phyloP scores from a whole-genome alignment of 441 rosid genomes.

The Hura crepitans region DNA sequence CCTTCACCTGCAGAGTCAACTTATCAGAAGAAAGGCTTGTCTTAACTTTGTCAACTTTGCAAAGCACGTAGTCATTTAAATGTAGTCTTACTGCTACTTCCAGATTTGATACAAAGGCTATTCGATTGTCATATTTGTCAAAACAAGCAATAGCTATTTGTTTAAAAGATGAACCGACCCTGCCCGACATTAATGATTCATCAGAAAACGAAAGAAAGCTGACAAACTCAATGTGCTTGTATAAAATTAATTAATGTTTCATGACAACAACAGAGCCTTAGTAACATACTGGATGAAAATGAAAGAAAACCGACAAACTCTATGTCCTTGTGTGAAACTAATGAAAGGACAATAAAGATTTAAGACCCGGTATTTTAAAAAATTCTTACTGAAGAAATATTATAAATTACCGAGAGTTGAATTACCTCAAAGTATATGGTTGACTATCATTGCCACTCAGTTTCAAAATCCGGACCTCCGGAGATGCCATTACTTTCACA shows the following conservation, averaged over 20 bases:
- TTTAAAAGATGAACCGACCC: constrained; percentile 54
- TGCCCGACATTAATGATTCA: constrained; percentile 24
- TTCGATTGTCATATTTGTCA: constrained; percentile 49
- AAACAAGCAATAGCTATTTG: constrained; percentile 38
- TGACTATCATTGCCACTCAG: constrained; percentile 18
- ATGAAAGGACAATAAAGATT: not conserved
- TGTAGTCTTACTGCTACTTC: constrained; percentile 33
- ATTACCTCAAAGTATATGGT: constrained; percentile 35
- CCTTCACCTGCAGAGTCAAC: constrained; percentile 42
- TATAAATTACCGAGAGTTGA: not conserved
- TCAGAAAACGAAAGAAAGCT: not conserved
- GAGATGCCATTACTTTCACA: constrained; percentile 44
- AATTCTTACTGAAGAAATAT: not conserved
- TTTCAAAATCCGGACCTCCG: constrained; percentile 42
- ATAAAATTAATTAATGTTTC: not conserved
- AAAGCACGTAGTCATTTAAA: constrained; percentile 10
- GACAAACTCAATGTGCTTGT: not conserved
- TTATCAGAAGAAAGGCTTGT: constrained; percentile 32
- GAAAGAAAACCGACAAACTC: no score
- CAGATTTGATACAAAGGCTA: constrained; percentile 40
- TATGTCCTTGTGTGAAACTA: no score
- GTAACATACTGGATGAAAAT: no score
- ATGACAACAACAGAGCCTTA: no score
- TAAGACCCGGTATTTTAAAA: not conserved
- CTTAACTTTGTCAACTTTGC: constrained; percentile 27